These are phyloP conservation scores for Yarrowia sp. DNA, from an alignment of 805 yeast genomes.

Conservation along the genomic window DNA sequence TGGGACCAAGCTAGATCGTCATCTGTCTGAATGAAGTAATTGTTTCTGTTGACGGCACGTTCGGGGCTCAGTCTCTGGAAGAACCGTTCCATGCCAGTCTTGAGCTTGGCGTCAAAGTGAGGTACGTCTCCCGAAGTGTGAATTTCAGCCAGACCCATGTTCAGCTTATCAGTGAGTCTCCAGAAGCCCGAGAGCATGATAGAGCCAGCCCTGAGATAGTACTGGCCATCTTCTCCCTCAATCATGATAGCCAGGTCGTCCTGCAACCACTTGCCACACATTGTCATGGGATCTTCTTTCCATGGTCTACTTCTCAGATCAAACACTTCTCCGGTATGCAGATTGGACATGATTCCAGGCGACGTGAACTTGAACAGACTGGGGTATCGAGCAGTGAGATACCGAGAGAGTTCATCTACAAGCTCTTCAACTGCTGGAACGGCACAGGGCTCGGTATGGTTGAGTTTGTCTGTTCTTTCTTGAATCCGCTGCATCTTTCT, in stretches of 20 bases:
- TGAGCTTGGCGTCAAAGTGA: constrained; percentile 55
- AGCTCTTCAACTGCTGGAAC: background rate
- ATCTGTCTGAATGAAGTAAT: constrained; percentile 62
- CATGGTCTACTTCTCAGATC: constrained; percentile 28
- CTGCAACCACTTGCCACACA: constrained; percentile 56
- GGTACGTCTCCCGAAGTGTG: constrained; percentile 71
- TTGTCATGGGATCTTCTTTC: constrained; percentile 53
- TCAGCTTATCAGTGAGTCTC: constrained; percentile 59
- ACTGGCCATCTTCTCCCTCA: constrained; percentile 56
- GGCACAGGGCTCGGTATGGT: constrained; percentile 10
- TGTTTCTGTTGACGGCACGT: constrained; percentile 61
- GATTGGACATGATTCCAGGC: constrained; percentile 39
- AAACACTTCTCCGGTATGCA: constrained; percentile 53
- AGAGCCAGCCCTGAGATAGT: constrained; percentile 57
- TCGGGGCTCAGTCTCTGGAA: constrained; percentile 55
- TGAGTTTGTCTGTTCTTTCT: background rate
- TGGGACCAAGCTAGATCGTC: constrained; percentile 60
- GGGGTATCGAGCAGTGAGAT: background rate
- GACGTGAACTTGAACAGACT: constrained; percentile 3
- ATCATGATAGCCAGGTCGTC: constrained; percentile 68
- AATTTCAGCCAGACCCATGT: constrained; percentile 52
- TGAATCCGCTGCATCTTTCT: constrained; percentile 49
- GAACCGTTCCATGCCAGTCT: constrained; percentile 63
- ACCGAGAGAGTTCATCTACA: background rate
- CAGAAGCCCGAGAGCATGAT: constrained; percentile 64